Evolutionary conservation across 805 yeast genomes (phyloP), one percentile per base, ranked within the genome.

Genomic region (Ogataea salicorniae): DNA sequence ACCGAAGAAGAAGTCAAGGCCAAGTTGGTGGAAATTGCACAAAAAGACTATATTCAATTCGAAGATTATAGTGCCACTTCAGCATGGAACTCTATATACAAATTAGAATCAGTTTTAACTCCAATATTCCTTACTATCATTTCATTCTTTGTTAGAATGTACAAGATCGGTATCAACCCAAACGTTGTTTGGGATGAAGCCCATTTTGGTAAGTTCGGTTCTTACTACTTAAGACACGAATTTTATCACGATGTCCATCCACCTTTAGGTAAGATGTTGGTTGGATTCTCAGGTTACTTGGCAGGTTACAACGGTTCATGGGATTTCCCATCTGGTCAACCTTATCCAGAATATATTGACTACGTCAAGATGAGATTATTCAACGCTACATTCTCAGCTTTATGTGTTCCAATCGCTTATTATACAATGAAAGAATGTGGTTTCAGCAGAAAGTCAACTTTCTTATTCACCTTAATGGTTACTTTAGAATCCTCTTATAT

Each of bases 181-280:
- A 74, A 77, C 47, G 97, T 94, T 31, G 94, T 94, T 22, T 91
- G 97, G 97, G 97, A 90, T 69, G 95, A 87, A 65, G 94, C 95
- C 6, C 95, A 87, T 71, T 87, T 87, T 63, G 99, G 97, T 44
- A 94, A 92, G 66, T 92, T 92, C 65, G 98, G 97, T 33, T 84
- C 96, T 13, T 84, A 88, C 65, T 92, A 92, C 67, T 73, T 92
- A 52, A 83, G 72, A 55, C 94, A 88, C 57, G 95, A 88, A 60
- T 89, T 87, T 64, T 92, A 91, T 67, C 95, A 88, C 64, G 99
- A 92, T 68, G 97, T 92, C 34, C 99, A 92, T 68, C 99, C 99
- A 42, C 99, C 99, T 1, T 72, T 92, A 58, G 98, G 97, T 20
- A 92, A 92, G 68, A 84, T 92, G 85, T 75, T 94, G 50, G 87